Base-by-base conservation (phyloP, 1,284 basidiomycete species). In the Cerioporus squamosus region DNA sequence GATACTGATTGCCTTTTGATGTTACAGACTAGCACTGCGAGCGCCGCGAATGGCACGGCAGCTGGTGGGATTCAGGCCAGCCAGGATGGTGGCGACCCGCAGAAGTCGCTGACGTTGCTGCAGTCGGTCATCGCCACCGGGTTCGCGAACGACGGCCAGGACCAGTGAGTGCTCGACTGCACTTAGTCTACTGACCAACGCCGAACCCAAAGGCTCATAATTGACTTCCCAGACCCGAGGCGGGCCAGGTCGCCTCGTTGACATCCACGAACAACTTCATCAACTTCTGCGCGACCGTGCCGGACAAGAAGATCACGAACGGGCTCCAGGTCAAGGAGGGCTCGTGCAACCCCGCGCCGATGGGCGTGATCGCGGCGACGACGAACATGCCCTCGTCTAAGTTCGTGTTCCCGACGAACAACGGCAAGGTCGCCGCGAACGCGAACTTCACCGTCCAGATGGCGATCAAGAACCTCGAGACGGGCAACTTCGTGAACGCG, bases 281-380 rank as follows among this genome's bases (percentile, higher is more conserved):
- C 76, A 81, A 81, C 71, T 81, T 80, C 65, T 74, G 76, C 69
- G 33, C 63, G 12, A 70, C 70, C 14, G 54, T 63, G 10, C 46
- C 62, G 18, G 48, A 69, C 15, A 46, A 76, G 26, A 76, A 80
- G 9, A 66, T 80, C 46, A 81, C 78, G 6, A 75, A 79, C 65
- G 75, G 80, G 46, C 59, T 74, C 62, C 79, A 81, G 66, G 67
- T 79, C 71, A 65, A 58, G 58, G 75, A 76, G 23, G 86, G 85
- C 44, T 88, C 85, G 49, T 86, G 86, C 72, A 85, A 85, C 70
- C 81, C 83, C 15, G 81, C 82, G 18, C 84, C 85, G 20, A 87
- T 87, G 70, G 84, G 83, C 63, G 67, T 76, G 51, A 85, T 88
- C 70, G 81, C 81, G 12, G 76, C 78, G 33, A 69, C 74, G 17